These are phyloP conservation scores for Aspergillus hortae DNA, from an alignment of 2,329 filamentous ascomycete species.

Conservation along the genomic window DNA sequence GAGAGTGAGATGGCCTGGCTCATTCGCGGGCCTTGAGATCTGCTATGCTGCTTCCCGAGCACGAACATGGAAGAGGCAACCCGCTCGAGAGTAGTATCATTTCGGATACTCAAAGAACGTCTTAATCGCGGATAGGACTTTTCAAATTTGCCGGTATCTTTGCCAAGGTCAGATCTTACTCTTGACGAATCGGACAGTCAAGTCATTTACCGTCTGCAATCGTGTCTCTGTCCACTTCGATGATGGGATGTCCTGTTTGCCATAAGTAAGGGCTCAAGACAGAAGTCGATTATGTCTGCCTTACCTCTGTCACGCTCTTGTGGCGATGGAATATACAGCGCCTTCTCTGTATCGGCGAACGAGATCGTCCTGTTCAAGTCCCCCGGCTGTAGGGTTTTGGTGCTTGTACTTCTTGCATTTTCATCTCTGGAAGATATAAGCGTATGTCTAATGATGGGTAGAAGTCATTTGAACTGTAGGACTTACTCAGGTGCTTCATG, in stretches of 20 bases:
- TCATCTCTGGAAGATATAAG: not conserved
- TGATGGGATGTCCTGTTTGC: conserved; percentile 19
- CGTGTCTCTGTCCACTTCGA: conserved; percentile 21
- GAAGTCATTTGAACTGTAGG: no score
- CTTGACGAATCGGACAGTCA: not conserved
- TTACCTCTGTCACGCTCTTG: conserved; percentile 20
- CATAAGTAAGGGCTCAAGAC: not conserved
- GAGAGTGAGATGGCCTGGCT: conserved; percentile 15
- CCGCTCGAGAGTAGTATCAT: conserved; percentile 6
- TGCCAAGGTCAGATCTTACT: conserved; percentile 7
- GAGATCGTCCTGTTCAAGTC: conserved; percentile 5
- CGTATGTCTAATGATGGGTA: no score
- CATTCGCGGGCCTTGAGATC: conserved; percentile 9
- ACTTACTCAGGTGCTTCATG: no score
- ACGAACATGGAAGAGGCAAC: conserved; percentile 10
- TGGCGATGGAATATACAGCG: conserved; percentile 25
- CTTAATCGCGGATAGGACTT: not conserved
- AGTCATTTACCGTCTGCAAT: conserved; percentile 8
- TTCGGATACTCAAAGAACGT: not conserved
- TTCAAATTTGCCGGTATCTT: conserved; percentile 2
- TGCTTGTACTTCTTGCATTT: not conserved
- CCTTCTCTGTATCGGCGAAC: conserved; percentile 15
- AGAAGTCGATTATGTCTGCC: not conserved
- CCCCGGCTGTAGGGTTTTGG: not conserved
- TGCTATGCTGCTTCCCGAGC: conserved; percentile 9